Base-by-base conservation (phyloP, 805 yeast genomes). In the Candida nitratophila region DNA sequence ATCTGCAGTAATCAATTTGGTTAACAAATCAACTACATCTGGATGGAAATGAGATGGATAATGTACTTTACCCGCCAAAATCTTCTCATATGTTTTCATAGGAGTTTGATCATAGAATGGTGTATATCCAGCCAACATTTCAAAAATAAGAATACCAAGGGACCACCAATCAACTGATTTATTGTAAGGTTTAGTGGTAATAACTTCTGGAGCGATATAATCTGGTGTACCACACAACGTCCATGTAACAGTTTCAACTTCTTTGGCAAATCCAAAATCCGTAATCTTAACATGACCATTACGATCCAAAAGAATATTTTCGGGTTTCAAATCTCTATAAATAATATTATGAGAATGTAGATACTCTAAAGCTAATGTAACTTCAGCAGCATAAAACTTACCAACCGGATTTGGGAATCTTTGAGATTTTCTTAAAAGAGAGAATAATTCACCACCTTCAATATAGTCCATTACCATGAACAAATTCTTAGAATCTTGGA, bases 131-230 rank as follows among this genome's bases (percentile, higher is more conserved):
- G 80, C 76, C 47, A 77, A 62, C 83, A 77, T 77, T 61, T 77
- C 83, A 52, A 70, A 77, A 35, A 77, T 77, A 46, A 77, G 66
- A 19, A 77, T 76, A 26, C 83, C 83, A 50, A 77, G 70, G 2
- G 79, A 74, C 83, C 83, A 77, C 82, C 82, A 77, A 59, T 77
- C 83, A 21, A 77, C 82, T 2, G 79, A 72, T 53, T 77, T 77
- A 59, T 77, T 77, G 60, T 77, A 77, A 2, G 83, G 81, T 51
- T 77, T 74, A 11, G 80, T 75, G 3, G 83, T 76, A 22, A 77
- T 77, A n/a, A 77, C 82, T 54, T 77, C 83, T 4, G 83, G 83
- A 1, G 83, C 83, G 43, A 77, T 77, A 56, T 77, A 77, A 59
- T 77, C 83, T 0, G 83, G 83, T 1, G 83, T 77, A 40, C 83